Conservation (phyloP, 139 green algal genomes). For the Chlorella sp. region DNA sequence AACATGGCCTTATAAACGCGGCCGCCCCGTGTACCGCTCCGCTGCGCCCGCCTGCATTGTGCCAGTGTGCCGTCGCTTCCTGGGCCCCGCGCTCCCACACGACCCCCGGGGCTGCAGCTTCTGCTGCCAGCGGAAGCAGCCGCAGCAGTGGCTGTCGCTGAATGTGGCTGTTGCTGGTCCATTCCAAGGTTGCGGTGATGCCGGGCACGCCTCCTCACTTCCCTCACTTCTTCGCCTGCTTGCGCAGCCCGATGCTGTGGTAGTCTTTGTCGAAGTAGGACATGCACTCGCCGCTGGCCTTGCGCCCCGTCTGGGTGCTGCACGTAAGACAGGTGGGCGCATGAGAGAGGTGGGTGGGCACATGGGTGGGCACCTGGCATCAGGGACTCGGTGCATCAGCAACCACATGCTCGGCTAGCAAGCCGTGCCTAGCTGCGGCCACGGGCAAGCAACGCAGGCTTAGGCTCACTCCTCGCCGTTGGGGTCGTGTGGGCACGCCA, state of each 20-base stretch:
- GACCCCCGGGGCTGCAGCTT: too few relatives aligned
- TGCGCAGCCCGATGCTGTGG: slow-evolving; percentile 35
- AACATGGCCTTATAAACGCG: too few relatives aligned
- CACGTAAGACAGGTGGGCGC: not conserved
- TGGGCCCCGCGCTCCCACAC: too few relatives aligned
- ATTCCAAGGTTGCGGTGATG: not conserved
- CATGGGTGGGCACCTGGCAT: not conserved
- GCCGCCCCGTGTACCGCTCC: too few relatives aligned
- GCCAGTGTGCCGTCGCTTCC: too few relatives aligned
- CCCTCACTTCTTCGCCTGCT: not conserved
- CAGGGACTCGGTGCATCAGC: not conserved
- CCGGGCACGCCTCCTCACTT: not conserved
- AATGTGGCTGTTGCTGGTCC: not conserved
- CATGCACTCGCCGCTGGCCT: slow-evolving; percentile 20
- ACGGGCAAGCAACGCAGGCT: not conserved
- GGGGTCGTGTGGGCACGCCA: not conserved
- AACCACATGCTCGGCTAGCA: not conserved
- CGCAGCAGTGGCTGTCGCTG: too few relatives aligned
- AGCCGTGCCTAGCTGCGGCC: not conserved
- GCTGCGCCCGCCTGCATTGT: too few relatives aligned
- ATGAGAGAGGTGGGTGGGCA: not conserved
- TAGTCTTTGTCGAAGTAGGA: slow-evolving; percentile 31
- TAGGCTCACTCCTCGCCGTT: slow-evolving; percentile 19
- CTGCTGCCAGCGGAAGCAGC: too few relatives aligned
- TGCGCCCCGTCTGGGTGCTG: slow-evolving; percentile 37